Base-by-base conservation (phyloP, 345 rosid genomes). In the Eucalyptus albens region DNA sequence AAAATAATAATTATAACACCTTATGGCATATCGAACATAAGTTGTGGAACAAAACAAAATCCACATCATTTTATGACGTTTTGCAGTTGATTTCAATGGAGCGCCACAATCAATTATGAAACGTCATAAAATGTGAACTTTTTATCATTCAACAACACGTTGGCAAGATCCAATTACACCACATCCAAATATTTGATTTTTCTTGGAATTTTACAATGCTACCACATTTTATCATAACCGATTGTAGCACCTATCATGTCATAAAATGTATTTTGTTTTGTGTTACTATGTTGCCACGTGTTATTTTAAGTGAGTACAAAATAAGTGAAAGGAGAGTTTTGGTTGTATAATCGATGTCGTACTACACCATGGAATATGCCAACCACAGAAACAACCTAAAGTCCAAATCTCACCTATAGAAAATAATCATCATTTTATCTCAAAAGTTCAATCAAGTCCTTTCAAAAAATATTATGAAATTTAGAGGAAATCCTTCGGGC, bases 191-290 rank as follows among this genome's bases (percentile, higher is more conserved):
- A 37, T 0, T 44, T 40, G 27, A 40, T 37, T 77, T 77, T 40
- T 37, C 47, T 21, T 40, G 13, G 42, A 77, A 77, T 72, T 37
- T 33, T 77, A 77, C 3, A 2, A 37, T 33, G 11, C 17, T 8
- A 4, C 77, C 5, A 21, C 8, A 12, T 21, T 11, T 37, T 15
- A 40, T 77, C 29, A 0, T 40, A 1, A 3, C 45, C 0, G 47
- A 37, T 14, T 6, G 8, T 77, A 21, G 9, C 5, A 40, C 27
- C 26, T 77, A 6, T 15, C 15, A 1, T 3, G 15, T 37, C 47
- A 77, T 77, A 24, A n/a, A 21, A 40, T 40, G 47, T 26, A 21
- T 11, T 77, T 37, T 77, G 83, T 21, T 40, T 11, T 21, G 47
- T 77, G 13, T 77, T 40, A 77, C 83, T 11, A 21, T 22, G 83